Evolutionary conservation across 176 grass and related monocot species (phyloP), one percentile per base, ranked within the genome.

Genomic region (Otatea glauca): DNA sequence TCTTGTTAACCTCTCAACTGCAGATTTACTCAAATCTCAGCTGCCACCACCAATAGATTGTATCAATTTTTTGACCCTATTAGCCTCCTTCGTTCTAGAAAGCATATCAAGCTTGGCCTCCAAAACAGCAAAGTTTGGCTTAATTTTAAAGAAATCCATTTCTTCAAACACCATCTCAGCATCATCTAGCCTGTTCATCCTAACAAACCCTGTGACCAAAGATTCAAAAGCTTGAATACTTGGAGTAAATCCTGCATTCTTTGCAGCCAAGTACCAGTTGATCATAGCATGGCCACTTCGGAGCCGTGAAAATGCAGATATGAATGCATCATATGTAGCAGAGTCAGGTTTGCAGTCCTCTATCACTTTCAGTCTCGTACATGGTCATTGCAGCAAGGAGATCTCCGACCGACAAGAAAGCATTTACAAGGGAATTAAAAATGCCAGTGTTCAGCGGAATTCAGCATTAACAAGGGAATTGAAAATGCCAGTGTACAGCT

Each of bases 241-340:
- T 48, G 86, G 82, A 37, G 77, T 85, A 88, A 92, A 86, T 70
- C 90, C 90, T 45, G 77, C 86, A 68, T 85, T 72, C 73, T 88
- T 88, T 58, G 81, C 64, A 73, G 86, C 86, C 44, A 85, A 21
- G 48, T 88, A 92, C 90, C 86, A 92, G 41, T 49, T 88, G 76
- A 85, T 69, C 85, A 82, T 88, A 11, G 76, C 44, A 77, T 88
- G 81, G 51, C 81, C 34, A 88, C 67, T 81, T 45, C 82, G 70
- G 0, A 71, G 61, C 24, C 37, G n/a, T 0, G 82, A 88, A 85
- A 84, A 81, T 84, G 77, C 81, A 69, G 70, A 77, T 43, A 92
- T 83, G 65, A 92, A 88, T 2, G 81, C 48, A 81, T 73, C 75
- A 65, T 88, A 92, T 69, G 86, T 92, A 61, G 72, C 6, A 3